Conservation (phyloP, 352 stramenopile genomes). For the Globisporangium sylvaticum region DNA sequence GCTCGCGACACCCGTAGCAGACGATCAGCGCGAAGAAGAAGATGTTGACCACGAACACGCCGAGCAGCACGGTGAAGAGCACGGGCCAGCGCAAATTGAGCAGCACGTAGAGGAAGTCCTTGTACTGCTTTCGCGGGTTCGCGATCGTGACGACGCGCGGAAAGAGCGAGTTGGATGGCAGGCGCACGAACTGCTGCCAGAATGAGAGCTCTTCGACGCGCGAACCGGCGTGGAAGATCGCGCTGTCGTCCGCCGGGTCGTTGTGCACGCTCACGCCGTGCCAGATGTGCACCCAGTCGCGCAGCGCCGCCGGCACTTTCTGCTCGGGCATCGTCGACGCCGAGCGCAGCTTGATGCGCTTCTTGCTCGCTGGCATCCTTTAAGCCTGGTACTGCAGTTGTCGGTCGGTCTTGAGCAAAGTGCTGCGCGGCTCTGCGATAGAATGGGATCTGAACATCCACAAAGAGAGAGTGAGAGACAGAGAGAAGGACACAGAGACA, state of each 20-base stretch:
- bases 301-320: slow-evolving; percentile 50
- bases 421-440: not conserved
- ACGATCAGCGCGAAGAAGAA: slow-evolving; percentile 51
- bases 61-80: slow-evolving; percentile 54
- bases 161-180: slow-evolving; percentile 73
- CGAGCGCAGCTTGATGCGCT: slow-evolving; percentile 63
- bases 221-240: slow-evolving; percentile 70
- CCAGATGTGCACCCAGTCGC: slow-evolving; percentile 82
- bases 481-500: not conserved
- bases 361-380: slow-evolving; percentile 72
- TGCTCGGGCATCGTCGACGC: slow-evolving; percentile 42
- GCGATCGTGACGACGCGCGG: slow-evolving; percentile 46
- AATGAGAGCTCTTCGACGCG: slow-evolving; percentile 58
- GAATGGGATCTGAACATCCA: not conserved
- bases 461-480: not conserved
- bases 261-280: slow-evolving; percentile 70
- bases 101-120: slow-evolving; percentile 81
- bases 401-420: not conserved
- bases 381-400: not conserved
- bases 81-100: slow-evolving; percentile 81
- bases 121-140: slow-evolving; percentile 72
- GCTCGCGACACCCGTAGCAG: slow-evolving; percentile 50
- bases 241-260: slow-evolving; percentile 20
- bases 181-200: slow-evolving; percentile 65
- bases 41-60: slow-evolving; percentile 61